Conservation (phyloP, 1,284 basidiomycete species). For the Ceratobasidium papillatum region DNA sequence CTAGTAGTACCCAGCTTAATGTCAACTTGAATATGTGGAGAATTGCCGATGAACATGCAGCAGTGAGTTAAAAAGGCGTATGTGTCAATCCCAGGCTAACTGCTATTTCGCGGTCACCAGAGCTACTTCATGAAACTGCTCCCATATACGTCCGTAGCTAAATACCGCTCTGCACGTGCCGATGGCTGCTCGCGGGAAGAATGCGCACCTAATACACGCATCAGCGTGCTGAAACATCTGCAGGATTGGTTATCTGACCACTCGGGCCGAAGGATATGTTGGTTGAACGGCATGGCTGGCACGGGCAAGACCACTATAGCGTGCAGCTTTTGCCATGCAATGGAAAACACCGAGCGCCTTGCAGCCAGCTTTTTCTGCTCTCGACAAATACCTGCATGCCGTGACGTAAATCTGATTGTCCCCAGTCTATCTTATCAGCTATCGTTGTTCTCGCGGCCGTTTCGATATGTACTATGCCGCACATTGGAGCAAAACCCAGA, state of each 20-base stretch:
- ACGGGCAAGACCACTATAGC: no score
- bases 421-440: slow-evolving; percentile 6
- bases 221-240: no score
- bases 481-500: not conserved
- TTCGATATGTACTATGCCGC: not conserved
- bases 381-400: not conserved
- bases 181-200: no score
- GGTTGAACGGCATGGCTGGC: slow-evolving; percentile 21
- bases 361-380: slow-evolving; percentile 13
- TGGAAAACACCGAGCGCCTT: not conserved
- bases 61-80: not conserved
- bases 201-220: no score
- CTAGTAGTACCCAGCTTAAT: not conserved
- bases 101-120: no score
- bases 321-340: not conserved
- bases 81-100: no score
- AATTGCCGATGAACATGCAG: not conserved
- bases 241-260: no score
- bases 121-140: no score
- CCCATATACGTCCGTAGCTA: no score
- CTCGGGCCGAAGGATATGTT: not conserved
- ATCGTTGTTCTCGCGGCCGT: not conserved
- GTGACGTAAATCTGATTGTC: not conserved
- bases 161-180: no score
- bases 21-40: not conserved